Base-by-base conservation (phyloP, 768 basidiomycete species). In the Kwoniella sp. region DNA sequence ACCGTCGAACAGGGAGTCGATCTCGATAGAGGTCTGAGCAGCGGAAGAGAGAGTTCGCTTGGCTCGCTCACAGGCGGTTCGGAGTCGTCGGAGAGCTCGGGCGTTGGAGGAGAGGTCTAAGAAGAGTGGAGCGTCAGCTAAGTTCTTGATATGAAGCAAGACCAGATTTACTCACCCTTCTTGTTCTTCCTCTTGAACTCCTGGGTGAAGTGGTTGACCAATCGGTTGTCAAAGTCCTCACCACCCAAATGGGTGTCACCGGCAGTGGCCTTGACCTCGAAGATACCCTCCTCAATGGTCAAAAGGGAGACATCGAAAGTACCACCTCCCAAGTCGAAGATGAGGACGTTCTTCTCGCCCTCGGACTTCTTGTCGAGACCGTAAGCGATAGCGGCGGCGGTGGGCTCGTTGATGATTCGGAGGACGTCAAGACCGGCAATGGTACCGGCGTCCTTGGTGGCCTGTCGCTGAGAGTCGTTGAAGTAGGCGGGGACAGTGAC, bases 401-500 rank as follows among this genome's bases (percentile, higher is more conserved):
- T 96, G 46, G 94, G 92, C 81, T 97, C 92, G 83, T 97, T 96
- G 83, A 97, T 92, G 80, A 97, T 94, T 82, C 92, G 91, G 79
- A 97, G 90, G 64, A 96, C 90, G 73, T 89, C 86, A 58, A 97
- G 89, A 79, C 93, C 94, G 46, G 94, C 90, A 75, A 97, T 96
- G 44, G 88, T 88, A 75, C 93, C 92, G 64, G 95, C 92, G 77
- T 98, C 95, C 83, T 97, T 98, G 82, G 95, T 97, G 17, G 95
- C 95, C 81, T 97, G 95, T 79, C 94, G 91, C 82, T 98, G 95
- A 76, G 95, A 93, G 83, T 97, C 94, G 81, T 98, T 97, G 88
- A 95, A 96, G 86, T 94, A 96, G 60, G 94, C 94, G 51, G 95
- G 95, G 80, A 98, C 95, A 53, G 95, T 97, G 79, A 98, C 91